Conservation (phyloP, 2,329 filamentous ascomycete genomes). For the Epichloe aotearoae region DNA sequence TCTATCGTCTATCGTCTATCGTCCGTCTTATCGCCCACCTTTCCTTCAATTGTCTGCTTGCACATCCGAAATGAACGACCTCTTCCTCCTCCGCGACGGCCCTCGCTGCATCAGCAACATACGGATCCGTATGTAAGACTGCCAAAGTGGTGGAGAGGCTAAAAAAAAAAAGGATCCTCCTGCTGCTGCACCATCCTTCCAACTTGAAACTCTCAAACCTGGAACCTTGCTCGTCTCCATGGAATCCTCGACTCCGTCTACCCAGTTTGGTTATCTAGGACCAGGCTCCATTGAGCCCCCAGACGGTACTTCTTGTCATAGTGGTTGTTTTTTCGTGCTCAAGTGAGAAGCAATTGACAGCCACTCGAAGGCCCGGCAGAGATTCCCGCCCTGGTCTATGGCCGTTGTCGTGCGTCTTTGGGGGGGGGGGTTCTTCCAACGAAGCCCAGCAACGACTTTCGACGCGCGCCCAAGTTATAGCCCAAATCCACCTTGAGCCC, state of each 20-base stretch:
- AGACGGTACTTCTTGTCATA: neutral
- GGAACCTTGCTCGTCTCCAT: slow-evolving; percentile 7
- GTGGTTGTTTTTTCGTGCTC: neutral
- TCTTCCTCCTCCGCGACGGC: neutral
- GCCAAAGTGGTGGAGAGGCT: neutral
- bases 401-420: neutral
- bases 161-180: neutral
- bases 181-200: slow-evolving; percentile 3
- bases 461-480: slow-evolving; percentile 4
- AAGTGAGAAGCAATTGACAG: neutral
- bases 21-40: neutral
- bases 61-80: neutral
- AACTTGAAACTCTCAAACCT: slow-evolving; percentile 5
- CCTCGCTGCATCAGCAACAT: neutral
- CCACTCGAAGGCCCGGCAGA: neutral
- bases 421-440: neutral
- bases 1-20: neutral
- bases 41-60: neutral
- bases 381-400: neutral
- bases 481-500: slow-evolving; percentile 4
- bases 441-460: neutral
- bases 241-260: slow-evolving; percentile 3
- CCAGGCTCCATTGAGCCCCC: slow-evolving; percentile 2
- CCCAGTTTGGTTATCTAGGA: slow-evolving; percentile 1
- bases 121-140: too few relatives aligned